A percentile compares a stretch with the other conserved stretches of the same genome.
Evolutionary conservation across 2,329 filamentous ascomycete species (phyloP).

Genomic region (Phoma sp.): DNA sequence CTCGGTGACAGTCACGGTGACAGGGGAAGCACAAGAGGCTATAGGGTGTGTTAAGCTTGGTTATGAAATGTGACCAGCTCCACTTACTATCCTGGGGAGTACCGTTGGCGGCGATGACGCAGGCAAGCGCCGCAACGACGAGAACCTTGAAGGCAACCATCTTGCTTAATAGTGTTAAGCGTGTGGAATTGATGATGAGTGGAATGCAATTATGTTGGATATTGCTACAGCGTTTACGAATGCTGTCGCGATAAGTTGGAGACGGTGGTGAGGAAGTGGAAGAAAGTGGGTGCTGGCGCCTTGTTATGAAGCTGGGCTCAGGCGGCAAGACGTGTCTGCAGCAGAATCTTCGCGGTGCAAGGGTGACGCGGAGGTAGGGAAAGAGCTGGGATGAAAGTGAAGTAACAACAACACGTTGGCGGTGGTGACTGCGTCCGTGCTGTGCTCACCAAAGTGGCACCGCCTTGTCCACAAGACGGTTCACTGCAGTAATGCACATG

Average conservation of each 20-base stretch:
- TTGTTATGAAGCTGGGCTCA: slow-evolving; percentile 24
- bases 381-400: slow-evolving; percentile 23
- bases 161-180: slow-evolving; percentile 26
- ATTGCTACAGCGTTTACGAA: slow-evolving; percentile 31
- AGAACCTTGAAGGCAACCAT: slow-evolving; percentile 38
- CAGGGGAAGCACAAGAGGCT: slow-evolving; percentile 25
- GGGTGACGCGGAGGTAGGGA: slow-evolving; percentile 13
- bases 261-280: slow-evolving; percentile 19
- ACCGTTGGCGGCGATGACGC: slow-evolving; percentile 25
- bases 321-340: slow-evolving; percentile 18
- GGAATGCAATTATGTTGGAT: slow-evolving; percentile 24
- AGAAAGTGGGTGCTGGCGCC: slow-evolving; percentile 8
- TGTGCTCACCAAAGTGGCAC: slow-evolving; percentile 21
- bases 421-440: slow-evolving; percentile 12
- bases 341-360: slow-evolving; percentile 10
- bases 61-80: neutral
- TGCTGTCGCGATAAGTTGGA: slow-evolving; percentile 18
- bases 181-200: slow-evolving; percentile 22
- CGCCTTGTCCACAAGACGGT: slow-evolving; percentile 14
- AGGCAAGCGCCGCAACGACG: slow-evolving; percentile 26
- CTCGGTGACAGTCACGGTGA: slow-evolving; percentile 36
- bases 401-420: neutral
- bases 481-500: slow-evolving; percentile 22
- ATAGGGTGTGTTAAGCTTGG: slow-evolving; percentile 16
- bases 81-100: slow-evolving; percentile 20